Evolutionary conservation across 2,329 filamentous ascomycete species (phyloP), one percentile per base, ranked within the genome.

Genomic region (Dothidotthia symphoricarpi): DNA sequence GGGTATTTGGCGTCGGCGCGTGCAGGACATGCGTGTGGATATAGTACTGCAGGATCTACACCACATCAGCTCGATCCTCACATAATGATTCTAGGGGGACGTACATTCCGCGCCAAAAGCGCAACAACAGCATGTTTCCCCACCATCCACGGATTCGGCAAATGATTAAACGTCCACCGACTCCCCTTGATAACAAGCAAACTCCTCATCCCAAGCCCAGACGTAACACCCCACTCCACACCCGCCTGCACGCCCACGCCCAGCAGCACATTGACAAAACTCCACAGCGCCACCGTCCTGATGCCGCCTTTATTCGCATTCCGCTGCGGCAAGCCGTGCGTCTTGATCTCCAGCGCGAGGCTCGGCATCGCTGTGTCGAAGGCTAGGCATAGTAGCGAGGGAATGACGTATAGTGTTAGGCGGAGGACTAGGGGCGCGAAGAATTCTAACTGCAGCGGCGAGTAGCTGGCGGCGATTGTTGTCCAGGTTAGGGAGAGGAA

Each of bases 401-500:
- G 89, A 0, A 86, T 36, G 2, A 93, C 70, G 68, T 83, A 94
- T 56, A 90, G 81, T 4, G 86, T 49, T 8, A 83, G 41, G 28
- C 86, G 83, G 32, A 89, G 72, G 16, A 78, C 77, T 4, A 87
- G 63, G 0, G 83, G 83, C 38, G 83, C 86, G 35, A 86, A 72
- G 1, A 93, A 63, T 63, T 95, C 88, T 40, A 95, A 80, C 41
- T 80, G 78, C 12, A 93, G 72, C 0, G 86, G 82, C 1, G 83
- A 75, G 55, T 94, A 85, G 6, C 85, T 85, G 3, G 91, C 72
- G 26, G 94, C 81, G 22, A 96, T 76, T 0, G 87, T 91, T 5
- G 82, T 81, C 89, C 89, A 95, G 53, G 87, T 91, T 71, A 95
- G 78, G 65, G 89, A 91, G 68, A 95, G 93, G 72, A 95, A 90